These are phyloP conservation scores for Ophiostoma triangulosporum DNA, from an alignment of 2,329 filamentous ascomycete species.

Conservation along the genomic window DNA sequence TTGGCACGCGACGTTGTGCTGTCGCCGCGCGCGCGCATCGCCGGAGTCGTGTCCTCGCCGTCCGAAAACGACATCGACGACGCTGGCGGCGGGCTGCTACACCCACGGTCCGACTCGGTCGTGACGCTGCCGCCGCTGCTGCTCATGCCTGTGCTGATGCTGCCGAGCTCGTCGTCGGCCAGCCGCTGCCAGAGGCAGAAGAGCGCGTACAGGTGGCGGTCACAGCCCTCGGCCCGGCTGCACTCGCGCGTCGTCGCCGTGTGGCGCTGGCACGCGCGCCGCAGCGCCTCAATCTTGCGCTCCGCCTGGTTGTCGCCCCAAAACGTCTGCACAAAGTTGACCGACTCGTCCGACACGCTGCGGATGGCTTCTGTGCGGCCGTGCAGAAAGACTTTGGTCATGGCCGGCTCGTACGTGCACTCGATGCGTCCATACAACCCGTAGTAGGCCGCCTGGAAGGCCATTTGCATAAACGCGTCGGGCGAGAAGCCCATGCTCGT, in stretches of 20 bases:
- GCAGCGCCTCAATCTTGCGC: constrained; percentile 74
- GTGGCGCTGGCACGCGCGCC: constrained; percentile 73
- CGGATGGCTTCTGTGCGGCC: constrained; percentile 90
- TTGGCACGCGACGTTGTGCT: constrained; percentile 14
- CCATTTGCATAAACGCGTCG: constrained; percentile 97
- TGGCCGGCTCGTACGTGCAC: constrained; percentile 93
- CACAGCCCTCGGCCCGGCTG: constrained; percentile 79
- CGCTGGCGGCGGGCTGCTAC: constrained; percentile 40
- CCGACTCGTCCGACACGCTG: constrained; percentile 66
- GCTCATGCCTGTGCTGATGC: constrained; percentile 28
- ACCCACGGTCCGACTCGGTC: constrained; percentile 43
- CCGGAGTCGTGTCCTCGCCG: neutral
- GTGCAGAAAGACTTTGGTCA: constrained; percentile 92
- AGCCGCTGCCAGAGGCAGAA: constrained; percentile 91
- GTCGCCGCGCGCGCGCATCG: constrained; percentile 12
- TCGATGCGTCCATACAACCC: constrained; percentile 88
- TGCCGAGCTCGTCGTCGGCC: constrained; percentile 56
- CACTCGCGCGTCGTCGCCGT: constrained; percentile 69
- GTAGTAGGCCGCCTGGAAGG: constrained; percentile 96
- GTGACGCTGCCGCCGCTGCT: constrained; percentile 7
- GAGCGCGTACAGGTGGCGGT: constrained; percentile 84
- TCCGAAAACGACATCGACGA: constrained; percentile 5
- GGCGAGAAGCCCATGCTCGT: constrained; percentile 94
- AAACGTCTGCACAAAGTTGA: constrained; percentile 85
- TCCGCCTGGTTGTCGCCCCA: constrained; percentile 81